Evolutionary conservation across 805 yeast genomes (phyloP), one percentile per base, ranked within the genome.

Genomic region (Jamesozyma lodderae): DNA sequence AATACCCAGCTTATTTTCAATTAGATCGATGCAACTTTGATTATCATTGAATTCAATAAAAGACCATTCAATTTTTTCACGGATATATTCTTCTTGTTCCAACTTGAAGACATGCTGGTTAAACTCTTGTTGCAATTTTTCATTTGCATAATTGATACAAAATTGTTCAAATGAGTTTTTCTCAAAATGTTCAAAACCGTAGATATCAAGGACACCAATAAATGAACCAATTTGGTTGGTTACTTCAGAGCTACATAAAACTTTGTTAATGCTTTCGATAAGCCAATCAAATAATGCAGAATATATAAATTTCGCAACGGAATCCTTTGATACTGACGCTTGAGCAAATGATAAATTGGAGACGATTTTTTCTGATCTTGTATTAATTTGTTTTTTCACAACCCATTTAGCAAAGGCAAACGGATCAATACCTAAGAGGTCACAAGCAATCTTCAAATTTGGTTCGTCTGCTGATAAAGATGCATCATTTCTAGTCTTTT

Each of bases 121-220:
- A 64, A 90, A 90, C 60, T 90, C 96, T 62, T 90, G 98, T 63
- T 90, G 98, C 51, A 90, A 72, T 64, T 90, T 90, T 67, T 90
- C 98, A 63, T 90, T 90, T 31, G 97, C 96, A 60, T 90, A 90
- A 59, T 90, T 90, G 64, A 90, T 90, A 66, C 98, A 90, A 63
- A 90, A 90, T 63, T 90, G 98, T 64, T 90, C 98, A 53, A 90
- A 90, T 7, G 96, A 87, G 64, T 90, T 90, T 55, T 75, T 79
- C 50, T 85, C 88, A 60, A 90, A 90, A 63, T 90, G 96, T 64
- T 90, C 98, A 61, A 90, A 90, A 16, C 98, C 98, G 58, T 90
- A 92, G 51, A 90, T 90, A 79, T 90, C 98, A 52, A 90, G 72
- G 23, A 90, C 97, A 59, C 98, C 98, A 53, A 90, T 90, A 52